Percentiles rank a stretch among this genome's conserved stretches.
Evolutionary conservation across 345 rosid genomes (phyloP).

Genomic region (Boechera divaricarpa): DNA sequence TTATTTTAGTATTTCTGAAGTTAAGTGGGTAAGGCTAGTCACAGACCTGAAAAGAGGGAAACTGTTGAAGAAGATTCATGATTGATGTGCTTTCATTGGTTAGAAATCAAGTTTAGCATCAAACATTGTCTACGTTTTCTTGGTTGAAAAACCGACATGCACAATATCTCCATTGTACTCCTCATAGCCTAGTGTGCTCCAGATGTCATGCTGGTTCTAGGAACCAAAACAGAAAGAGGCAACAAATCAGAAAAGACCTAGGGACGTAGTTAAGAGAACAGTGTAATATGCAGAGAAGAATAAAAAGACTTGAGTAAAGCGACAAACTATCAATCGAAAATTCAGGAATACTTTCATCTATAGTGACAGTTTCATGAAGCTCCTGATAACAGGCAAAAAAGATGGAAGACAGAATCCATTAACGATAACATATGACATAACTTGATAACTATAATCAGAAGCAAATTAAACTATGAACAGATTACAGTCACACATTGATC

Average conservation of each 20-base stretch:
- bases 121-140: slow-evolving; percentile 45
- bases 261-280: neutral
- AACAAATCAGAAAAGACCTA: neutral
- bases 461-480: neutral
- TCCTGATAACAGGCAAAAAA: neutral
- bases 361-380: too few relatives aligned
- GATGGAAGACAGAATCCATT: neutral
- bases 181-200: slow-evolving; percentile 79
- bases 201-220: slow-evolving; percentile 68
- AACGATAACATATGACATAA: neutral
- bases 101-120: too few relatives aligned
- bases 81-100: too few relatives aligned
- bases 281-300: neutral
- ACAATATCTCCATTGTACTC: slow-evolving; percentile 79
- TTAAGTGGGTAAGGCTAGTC: too few relatives aligned
- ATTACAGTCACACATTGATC: neutral
- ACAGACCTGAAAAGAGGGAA: too few relatives aligned
- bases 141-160: slow-evolving; percentile 77
- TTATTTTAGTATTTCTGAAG: too few relatives aligned
- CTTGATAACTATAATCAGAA: neutral
- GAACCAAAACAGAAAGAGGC: neutral
- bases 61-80: too few relatives aligned
- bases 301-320: neutral
- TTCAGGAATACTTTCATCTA: too few relatives aligned
- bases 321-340: neutral